These are phyloP conservation scores for Keithomyces neogunnii DNA, from an alignment of 2,329 filamentous ascomycete species.

Conservation along the genomic window DNA sequence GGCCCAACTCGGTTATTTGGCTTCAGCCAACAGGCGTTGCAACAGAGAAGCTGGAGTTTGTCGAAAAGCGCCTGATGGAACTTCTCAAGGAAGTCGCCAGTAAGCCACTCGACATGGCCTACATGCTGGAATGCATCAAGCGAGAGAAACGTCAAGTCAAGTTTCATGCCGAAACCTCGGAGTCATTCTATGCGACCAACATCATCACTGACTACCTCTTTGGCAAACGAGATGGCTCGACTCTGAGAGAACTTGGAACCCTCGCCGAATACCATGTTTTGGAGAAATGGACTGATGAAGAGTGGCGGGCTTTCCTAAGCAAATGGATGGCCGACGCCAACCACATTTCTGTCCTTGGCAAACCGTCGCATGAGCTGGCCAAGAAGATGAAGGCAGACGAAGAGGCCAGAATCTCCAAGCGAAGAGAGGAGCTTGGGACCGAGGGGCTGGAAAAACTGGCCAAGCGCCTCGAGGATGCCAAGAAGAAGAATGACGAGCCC, in stretches of 20 bases:
- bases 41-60: conserved; percentile 73
- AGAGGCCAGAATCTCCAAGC: conserved; percentile 65
- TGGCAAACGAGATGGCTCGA: conserved; percentile 75
- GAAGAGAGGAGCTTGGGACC: conserved; percentile 72
- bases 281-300: conserved; percentile 68
- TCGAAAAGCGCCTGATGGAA: conserved; percentile 78
- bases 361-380: conserved; percentile 72
- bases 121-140: conserved; percentile 79
- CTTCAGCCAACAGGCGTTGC: conserved; percentile 81
- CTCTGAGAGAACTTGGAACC: conserved; percentile 50
- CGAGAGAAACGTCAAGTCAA: conserved; percentile 75
- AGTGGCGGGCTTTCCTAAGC: conserved; percentile 77
- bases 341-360: conserved; percentile 81
- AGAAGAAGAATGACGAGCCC: conserved; percentile 77
- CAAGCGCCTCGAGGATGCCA: conserved; percentile 71
- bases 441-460: conserved; percentile 70
- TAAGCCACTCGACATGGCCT: conserved; percentile 79
- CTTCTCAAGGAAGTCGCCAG: conserved; percentile 72
- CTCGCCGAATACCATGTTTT: conserved; percentile 58
- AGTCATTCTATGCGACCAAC: conserved; percentile 72
- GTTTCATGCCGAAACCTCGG: conserved; percentile 72
- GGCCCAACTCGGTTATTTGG: conserved; percentile 76
- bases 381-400: conserved; percentile 77
- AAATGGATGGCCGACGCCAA: conserved; percentile 80
- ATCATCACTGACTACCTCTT: conserved; percentile 92